Evolutionary conservation across 805 yeast genomes (phyloP), one percentile per base, ranked within the genome.

Genomic region (Starmerella apicola): DNA sequence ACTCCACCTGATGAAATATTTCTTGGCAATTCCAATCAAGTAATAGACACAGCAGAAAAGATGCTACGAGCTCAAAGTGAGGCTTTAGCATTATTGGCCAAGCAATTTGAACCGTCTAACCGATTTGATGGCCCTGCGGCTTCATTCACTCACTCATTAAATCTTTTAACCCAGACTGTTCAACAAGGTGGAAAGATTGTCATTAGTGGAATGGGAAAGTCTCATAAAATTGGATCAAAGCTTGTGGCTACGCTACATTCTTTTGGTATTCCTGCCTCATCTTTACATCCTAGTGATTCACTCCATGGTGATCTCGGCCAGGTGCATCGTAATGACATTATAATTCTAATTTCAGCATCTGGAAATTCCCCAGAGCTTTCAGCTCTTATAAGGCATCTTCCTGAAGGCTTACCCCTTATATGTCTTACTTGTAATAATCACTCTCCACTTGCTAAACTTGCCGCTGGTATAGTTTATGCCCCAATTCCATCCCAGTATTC

Each of bases 281-380:
- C 70, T 1, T 61, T 84, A 39, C 95, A 84, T 54, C 94, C 95
- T 0, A 63, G 81, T 3, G 95, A 84, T 45, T 95, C 95, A 0
- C 62, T 85, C 16, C 95, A 84, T 56, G 95, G 95, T 5, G 95
- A 84, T 57, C 66, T 84, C 50, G 95, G 95, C 2, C 60, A 77
- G 28, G 60, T 85, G 7, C 60, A 71, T 37, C 68, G 67, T 15
- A 62, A 67, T 19, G 68, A 68, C 42, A 82, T 79, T 47, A 45
- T 84, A 38, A 57, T 85, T 2, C 62, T 82, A 51, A 72, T 84
- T 27, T 74, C 86, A 0, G 80, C 86, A 1, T 76, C 88, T 23
- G 95, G 95, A 1, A 77, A 76, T 51, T 79, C 94, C 1, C 81
- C 85, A 0, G 95, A 84, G 55, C 66, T 85, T 27, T 41, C 74